Conservation (phyloP, 352 stramenopile genomes). For the Blastocystis sp. region DNA sequence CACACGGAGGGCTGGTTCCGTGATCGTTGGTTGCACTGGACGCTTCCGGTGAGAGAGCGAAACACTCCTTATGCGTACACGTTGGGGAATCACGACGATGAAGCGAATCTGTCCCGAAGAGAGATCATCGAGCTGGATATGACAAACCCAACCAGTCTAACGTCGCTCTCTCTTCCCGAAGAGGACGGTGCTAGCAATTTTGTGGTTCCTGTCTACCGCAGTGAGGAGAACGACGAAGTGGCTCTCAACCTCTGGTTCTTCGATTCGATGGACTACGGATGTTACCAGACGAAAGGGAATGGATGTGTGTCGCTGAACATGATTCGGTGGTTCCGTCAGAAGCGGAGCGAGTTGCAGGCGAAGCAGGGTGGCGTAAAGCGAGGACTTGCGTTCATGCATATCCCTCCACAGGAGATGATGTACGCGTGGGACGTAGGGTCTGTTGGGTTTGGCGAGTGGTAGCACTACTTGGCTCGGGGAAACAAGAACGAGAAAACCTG, state of each 20-base stretch:
- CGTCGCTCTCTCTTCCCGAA: background rate
- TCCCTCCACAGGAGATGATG: constrained; percentile 34
- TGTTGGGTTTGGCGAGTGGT: background rate
- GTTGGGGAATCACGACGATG: constrained; percentile 52
- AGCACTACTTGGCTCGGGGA: constrained; percentile 24
- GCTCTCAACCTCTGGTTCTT: constrained; percentile 56
- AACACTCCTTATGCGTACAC: constrained; percentile 52
- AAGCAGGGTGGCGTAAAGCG: constrained; percentile 21
- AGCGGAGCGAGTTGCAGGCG: background rate
- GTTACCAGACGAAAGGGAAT: constrained; percentile 23
- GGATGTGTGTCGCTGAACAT: constrained; percentile 17
- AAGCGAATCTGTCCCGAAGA: constrained; percentile 21
- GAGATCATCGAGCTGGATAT: constrained; percentile 53
- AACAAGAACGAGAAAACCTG: constrained; percentile 2
- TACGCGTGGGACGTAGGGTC: constrained; percentile 26
- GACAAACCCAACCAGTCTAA: constrained; percentile 26
- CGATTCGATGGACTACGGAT: constrained; percentile 42
- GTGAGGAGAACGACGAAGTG: constrained; percentile 4
- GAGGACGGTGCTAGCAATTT: constrained; percentile 10
- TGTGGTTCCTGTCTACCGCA: constrained; percentile 45
- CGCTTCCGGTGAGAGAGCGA: background rate
- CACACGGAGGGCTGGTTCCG: constrained; percentile 44
- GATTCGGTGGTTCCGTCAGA: constrained; percentile 30
- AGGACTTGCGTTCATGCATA: constrained; percentile 50
- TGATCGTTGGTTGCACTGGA: constrained; percentile 29